Base-by-base conservation (phyloP, 2,329 filamentous ascomycete genomes). In the Fusarium euwallaceae region DNA sequence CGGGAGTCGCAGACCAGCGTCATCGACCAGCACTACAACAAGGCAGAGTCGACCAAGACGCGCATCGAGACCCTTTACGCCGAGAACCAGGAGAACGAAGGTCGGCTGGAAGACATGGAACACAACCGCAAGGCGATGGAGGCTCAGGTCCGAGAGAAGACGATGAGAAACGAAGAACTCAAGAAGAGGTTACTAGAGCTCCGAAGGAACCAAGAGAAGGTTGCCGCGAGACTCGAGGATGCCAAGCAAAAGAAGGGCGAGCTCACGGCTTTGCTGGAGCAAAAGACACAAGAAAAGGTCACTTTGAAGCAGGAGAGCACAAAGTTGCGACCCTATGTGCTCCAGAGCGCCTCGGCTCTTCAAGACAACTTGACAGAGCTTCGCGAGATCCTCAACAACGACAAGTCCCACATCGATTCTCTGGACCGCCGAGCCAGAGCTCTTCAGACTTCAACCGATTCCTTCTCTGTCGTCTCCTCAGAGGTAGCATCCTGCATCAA, bases 1-100 rank as follows among this genome's bases (percentile, higher is more conserved):
- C 93, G 97, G 78, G 95, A 98, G 85, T 95, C 93, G 72, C 96
- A 98, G 83, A 97, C 95, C 1, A 87, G 88, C 43, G 91, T 97
- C 34, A 98, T 98, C 74, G 95, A 98, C 81, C 91, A 97, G 82
- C 94, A 98, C 84, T 97, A 97, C 86, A 97, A 98, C 86, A 95
- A 94, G 79, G 91, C 94, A 14, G 95, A 98, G 83, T 91, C 90
- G 69, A 95, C 94, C 2, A 98, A 98, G 84, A 87, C 92, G 62
- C 91, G 93, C 71, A 98, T 98, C 79, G 96, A 98, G 84, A 89
- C 92, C 22, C 87, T 98, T 11, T 95, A 95, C 80, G 87, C 88
- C 14, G 93, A 96, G 76, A 99, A 98, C 81, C 93, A 97, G 81
- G 93, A 95, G 59, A 94, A 97, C 85, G 94, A 97, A 79, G 89